Base-by-base conservation (phyloP, 2,329 filamentous ascomycete genomes). In the Grosmannia serpens region DNA sequence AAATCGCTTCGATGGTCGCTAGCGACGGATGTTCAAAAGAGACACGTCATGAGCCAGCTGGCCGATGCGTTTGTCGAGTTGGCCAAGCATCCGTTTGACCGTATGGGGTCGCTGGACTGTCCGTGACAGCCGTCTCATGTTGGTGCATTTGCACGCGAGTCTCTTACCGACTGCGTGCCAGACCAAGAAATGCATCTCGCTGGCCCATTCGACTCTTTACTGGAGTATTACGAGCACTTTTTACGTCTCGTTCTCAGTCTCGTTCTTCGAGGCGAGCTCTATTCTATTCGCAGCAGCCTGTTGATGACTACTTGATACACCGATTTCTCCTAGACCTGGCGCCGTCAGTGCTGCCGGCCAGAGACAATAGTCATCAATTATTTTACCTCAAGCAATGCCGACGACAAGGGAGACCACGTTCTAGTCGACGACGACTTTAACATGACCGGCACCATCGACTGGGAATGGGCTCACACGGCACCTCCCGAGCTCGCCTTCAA, bases 401-500 rank as follows among this genome's bases (percentile, higher is more conserved):
- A 78, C 59, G 53, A 55, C 53, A 55, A 55, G 26, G 53, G 53
- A 4, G 53, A 55, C 24, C 53, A 55, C 22, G 47, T 80, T 17
- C 66, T 79, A 1, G 71, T 74, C 2, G 73, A 80, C 59, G 68
- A 75, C 4, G 53, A 75, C 9, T 75, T 69, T 59, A 74, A 76
- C 58, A 72, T 80, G 33, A 77, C 73, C 5, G 75, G 74, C 1
- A 75, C 80, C 31, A 74, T 79, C 55, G 75, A 79, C 60, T 79
- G 70, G 70, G 67, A 71, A 58, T 70, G 65, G 68, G 69, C 70
- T 31, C 63, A 70, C 50, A 71, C 70, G 17, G 70, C 69, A 26
- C 61, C 71, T 3, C 67, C 69, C 57, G 63, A 64, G 13, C 63
- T 64, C 27, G 72, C 73, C 3, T 77, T 77, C 58, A 74, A 73